These are phyloP conservation scores for Inga oerstediana DNA, from an alignment of 306 rosid genomes.

Conservation along the genomic window DNA sequence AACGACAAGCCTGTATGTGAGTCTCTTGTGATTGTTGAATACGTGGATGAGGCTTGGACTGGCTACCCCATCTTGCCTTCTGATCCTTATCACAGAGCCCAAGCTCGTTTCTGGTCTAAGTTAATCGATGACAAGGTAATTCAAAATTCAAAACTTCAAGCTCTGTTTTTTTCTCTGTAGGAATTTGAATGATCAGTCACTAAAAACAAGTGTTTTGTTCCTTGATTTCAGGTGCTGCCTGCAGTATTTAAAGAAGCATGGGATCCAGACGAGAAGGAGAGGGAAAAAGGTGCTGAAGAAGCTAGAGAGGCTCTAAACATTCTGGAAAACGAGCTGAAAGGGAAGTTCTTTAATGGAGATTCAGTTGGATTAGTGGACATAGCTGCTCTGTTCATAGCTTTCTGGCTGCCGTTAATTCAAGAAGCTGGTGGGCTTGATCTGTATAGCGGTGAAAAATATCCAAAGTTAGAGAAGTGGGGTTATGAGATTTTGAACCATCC, in stretches of 20 bases:
- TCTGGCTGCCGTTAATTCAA: constrained; percentile 52
- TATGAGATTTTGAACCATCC: constrained; percentile 40
- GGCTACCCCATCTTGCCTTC: constrained; percentile 39
- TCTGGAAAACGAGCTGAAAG: constrained; percentile 49
- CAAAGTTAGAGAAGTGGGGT: constrained; percentile 49
- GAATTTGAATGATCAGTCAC: background rate
- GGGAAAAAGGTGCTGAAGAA: constrained; percentile 46
- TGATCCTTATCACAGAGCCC: constrained; percentile 43
- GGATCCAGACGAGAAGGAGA: constrained; percentile 30
- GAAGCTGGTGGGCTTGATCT: constrained; percentile 46
- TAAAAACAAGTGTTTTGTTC: background rate
- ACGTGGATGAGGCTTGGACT: constrained; percentile 44
- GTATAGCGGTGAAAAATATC: constrained; percentile 43
- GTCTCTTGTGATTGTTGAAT: constrained; percentile 46
- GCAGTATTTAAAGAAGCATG: constrained; percentile 6
- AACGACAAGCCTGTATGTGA: constrained; percentile 42
- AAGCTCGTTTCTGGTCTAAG: constrained; percentile 44
- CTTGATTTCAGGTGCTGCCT: constrained; percentile 11
- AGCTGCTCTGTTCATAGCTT: constrained; percentile 42
- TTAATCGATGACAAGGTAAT: constrained; percentile 46
- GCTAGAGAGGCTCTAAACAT: constrained; percentile 13
- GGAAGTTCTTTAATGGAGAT: constrained; percentile 48
- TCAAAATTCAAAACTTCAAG: too few species aligned
- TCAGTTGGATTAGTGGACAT: constrained; percentile 50
- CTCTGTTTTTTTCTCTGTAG: background rate